These are phyloP conservation scores for Tympanopsis confertula DNA, from an alignment of 2,329 filamentous ascomycete genomes.

Conservation along the genomic window DNA sequence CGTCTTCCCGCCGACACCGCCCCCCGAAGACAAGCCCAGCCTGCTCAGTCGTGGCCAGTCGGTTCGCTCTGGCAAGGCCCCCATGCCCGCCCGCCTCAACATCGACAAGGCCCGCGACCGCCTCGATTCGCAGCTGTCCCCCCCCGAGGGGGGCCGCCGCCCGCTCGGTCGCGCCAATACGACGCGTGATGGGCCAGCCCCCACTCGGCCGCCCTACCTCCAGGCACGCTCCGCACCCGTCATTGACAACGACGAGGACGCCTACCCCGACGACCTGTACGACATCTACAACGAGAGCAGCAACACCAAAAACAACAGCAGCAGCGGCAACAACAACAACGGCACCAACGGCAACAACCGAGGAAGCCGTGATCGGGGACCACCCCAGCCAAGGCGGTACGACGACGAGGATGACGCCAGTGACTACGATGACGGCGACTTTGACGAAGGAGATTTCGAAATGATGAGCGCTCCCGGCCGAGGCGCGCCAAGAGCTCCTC, in stretches of 20 bases:
- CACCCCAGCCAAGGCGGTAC: slow-evolving; percentile 56
- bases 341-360: slow-evolving; percentile 25
- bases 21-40: slow-evolving; percentile 68
- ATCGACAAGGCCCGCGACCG: slow-evolving; percentile 44
- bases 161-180: slow-evolving; percentile 30
- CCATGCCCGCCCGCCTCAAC: slow-evolving; percentile 50
- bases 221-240: slow-evolving; percentile 12
- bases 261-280: slow-evolving; percentile 62
- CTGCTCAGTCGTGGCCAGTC: slow-evolving; percentile 41
- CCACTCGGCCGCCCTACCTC: slow-evolving; percentile 23
- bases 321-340: slow-evolving; percentile 22
- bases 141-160: slow-evolving; percentile 28
- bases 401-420: slow-evolving; percentile 71
- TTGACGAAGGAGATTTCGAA: slow-evolving; percentile 71
- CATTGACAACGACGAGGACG: slow-evolving; percentile 44
- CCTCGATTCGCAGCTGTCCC: slow-evolving; percentile 37
- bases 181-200: slow-evolving; percentile 29
- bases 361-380: slow-evolving; percentile 18
- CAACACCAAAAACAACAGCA: slow-evolving; percentile 20
- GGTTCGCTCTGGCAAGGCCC: slow-evolving; percentile 49
- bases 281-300: slow-evolving; percentile 35
- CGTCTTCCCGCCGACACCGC: slow-evolving; percentile 94
- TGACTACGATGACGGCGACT: slow-evolving; percentile 57
- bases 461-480: slow-evolving; percentile 48
- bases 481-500: slow-evolving; percentile 32